These are phyloP conservation scores for Cytospora piceae DNA, from an alignment of 2,329 filamentous ascomycete genomes.

Conservation along the genomic window DNA sequence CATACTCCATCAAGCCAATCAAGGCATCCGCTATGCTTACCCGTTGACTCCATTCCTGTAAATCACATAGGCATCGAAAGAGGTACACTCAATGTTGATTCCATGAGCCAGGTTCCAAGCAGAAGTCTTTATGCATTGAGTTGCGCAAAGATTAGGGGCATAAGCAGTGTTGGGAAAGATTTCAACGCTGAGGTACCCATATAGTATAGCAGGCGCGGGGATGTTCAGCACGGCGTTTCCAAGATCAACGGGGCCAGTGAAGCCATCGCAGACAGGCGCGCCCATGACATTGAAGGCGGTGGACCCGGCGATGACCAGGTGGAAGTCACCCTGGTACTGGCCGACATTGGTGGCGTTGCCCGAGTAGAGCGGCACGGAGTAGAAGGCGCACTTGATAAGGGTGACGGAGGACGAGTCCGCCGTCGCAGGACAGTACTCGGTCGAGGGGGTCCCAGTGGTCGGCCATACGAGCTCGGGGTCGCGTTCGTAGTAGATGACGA, in stretches of 20 bases:
- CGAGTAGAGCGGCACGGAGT: slow-evolving; percentile 23
- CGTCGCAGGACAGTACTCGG: slow-evolving; percentile 26
- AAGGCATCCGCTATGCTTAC: neutral
- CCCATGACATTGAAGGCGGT: slow-evolving; percentile 24
- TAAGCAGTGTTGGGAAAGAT: slow-evolving; percentile 38
- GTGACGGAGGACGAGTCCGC: slow-evolving; percentile 28
- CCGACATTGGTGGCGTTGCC: slow-evolving; percentile 25
- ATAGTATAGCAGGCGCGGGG: slow-evolving; percentile 33
- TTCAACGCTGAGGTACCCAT: slow-evolving; percentile 39
- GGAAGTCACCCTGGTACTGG: slow-evolving; percentile 31
- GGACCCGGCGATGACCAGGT: slow-evolving; percentile 30
- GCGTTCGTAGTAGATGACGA: slow-evolving; percentile 33
- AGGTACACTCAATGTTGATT: slow-evolving; percentile 26
- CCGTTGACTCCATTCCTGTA: slow-evolving; percentile 24
- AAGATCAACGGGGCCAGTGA: slow-evolving; percentile 29
- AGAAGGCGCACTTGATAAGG: slow-evolving; percentile 33
- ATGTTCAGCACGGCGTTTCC: slow-evolving; percentile 38
- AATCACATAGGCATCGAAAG: slow-evolving; percentile 31
- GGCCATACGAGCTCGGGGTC: slow-evolving; percentile 29
- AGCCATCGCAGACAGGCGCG: slow-evolving; percentile 21
- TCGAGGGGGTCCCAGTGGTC: slow-evolving; percentile 24
- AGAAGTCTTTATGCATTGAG: slow-evolving; percentile 37
- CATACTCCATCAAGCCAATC: too few species aligned
- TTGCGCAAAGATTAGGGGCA: slow-evolving; percentile 37
- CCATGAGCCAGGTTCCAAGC: slow-evolving; percentile 35